These are phyloP conservation scores for Lipomyces oligophaga DNA, from an alignment of 805 yeast genomes.

Conservation along the genomic window DNA sequence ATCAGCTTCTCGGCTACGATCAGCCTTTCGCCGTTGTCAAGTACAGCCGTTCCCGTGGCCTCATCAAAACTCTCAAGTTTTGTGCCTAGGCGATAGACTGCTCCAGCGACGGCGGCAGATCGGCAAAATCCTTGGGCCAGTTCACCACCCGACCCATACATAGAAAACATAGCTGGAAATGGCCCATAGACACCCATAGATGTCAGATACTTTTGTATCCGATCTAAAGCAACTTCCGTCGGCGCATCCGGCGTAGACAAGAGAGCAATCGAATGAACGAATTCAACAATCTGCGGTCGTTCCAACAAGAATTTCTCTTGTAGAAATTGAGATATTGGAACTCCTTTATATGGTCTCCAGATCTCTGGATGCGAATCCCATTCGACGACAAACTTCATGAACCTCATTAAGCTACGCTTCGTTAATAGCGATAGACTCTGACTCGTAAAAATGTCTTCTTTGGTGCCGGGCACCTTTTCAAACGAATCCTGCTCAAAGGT, in stretches of 20 bases:
- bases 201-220: constrained; percentile 76
- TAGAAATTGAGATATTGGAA: constrained; percentile 59
- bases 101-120: constrained; percentile 96
- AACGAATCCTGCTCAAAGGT: constrained; percentile 90
- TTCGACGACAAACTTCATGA: constrained; percentile 77
- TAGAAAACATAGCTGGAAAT: constrained; percentile 87
- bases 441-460: constrained; percentile 90
- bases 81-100: constrained; percentile 82
- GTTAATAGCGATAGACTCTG: constrained; percentile 69
- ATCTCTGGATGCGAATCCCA: constrained; percentile 59
- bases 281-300: constrained; percentile 71
- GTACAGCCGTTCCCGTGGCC: constrained; percentile 55
- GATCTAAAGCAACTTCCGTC: constrained; percentile 70
- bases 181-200: constrained; percentile 91
- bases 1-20: constrained; percentile 76
- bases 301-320: constrained; percentile 64
- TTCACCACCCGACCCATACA: constrained; percentile 95
- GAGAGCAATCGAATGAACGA: constrained; percentile 81
- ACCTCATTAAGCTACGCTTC: constrained; percentile 84
- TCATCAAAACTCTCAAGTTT: constrained; percentile 63
- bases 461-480: constrained; percentile 78
- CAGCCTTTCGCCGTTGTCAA: constrained; percentile 63
- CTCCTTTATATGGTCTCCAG: constrained; percentile 54
- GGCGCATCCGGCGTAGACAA: constrained; percentile 57
- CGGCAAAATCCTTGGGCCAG: constrained; percentile 94